These are phyloP conservation scores for Rhodotorula kratochvilovae DNA, from an alignment of 768 basidiomycete genomes.

Conservation along the genomic window DNA sequence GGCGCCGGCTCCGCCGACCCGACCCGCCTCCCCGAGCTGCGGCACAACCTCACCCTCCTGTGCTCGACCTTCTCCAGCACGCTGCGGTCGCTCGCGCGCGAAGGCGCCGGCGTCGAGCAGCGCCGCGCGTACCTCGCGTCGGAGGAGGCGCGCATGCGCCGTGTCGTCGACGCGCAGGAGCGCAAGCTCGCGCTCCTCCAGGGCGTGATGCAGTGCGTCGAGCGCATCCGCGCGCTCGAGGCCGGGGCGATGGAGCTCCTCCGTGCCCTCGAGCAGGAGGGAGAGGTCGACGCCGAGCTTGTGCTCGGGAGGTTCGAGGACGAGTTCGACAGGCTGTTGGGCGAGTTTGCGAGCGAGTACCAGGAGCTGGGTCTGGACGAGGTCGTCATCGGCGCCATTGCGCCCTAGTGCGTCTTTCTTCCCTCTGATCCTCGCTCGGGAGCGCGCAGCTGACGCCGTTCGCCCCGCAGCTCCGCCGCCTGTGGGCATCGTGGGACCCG, in stretches of 20 bases:
- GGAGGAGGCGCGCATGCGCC: slow-evolving; percentile 68
- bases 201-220: slow-evolving; percentile 68
- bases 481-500: slow-evolving; percentile 75
- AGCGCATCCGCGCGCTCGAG: slow-evolving; percentile 61
- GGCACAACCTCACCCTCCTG: slow-evolving; percentile 88
- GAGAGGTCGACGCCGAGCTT: background rate
- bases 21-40: slow-evolving; percentile 88
- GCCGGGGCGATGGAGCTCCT: slow-evolving; percentile 53
- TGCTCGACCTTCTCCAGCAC: slow-evolving; percentile 74
- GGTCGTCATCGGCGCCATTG: slow-evolving; percentile 84
- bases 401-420: slow-evolving; percentile 58
- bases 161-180: slow-evolving; percentile 69
- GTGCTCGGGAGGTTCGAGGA: slow-evolving; percentile 65
- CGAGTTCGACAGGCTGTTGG: background rate
- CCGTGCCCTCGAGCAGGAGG: background rate
- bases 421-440: no score
- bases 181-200: slow-evolving; percentile 72
- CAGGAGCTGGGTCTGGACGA: slow-evolving; percentile 77
- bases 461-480: slow-evolving; percentile 58
- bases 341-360: slow-evolving; percentile 67
- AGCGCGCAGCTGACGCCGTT: background rate
- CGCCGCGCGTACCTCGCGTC: slow-evolving; percentile 65
- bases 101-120: slow-evolving; percentile 77
- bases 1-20: slow-evolving; percentile 64
- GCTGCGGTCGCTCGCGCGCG: slow-evolving; percentile 79